phyloP scores from a whole-genome alignment of 2,329 filamentous ascomycete species.

The Diaporthe citriasiana region DNA sequence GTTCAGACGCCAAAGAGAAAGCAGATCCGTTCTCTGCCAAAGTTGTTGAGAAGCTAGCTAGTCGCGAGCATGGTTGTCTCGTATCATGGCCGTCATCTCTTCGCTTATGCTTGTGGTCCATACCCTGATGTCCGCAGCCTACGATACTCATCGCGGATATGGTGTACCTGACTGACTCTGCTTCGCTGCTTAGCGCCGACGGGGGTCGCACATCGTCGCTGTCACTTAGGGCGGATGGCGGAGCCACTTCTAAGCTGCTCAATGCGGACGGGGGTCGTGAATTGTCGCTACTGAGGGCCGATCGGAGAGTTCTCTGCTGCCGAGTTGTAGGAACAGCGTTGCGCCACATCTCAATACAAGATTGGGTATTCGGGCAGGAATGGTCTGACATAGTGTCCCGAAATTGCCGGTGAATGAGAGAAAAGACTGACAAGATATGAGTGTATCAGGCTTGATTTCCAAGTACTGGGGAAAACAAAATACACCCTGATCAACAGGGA shows the following conservation, averaged over 20 bases:
- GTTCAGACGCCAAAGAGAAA: neutral
- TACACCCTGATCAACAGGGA: slow-evolving; percentile 1
- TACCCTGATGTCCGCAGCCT: neutral
- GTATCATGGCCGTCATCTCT: neutral
- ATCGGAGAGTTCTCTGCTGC: neutral
- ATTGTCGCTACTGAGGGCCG: neutral
- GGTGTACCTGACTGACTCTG: neutral
- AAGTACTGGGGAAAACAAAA: neutral
- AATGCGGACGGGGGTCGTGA: neutral
- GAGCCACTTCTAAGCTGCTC: neutral
- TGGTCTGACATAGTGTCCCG: neutral
- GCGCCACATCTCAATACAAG: neutral
- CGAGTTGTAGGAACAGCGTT: neutral
- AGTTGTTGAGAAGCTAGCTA: neutral
- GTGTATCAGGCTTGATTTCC: neutral
- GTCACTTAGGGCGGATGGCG: neutral
- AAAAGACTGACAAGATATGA: neutral
- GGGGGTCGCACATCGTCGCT: neutral
- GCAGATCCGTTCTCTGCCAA: neutral
- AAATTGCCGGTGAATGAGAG: neutral
- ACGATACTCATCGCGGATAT: neutral
- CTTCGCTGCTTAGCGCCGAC: neutral
- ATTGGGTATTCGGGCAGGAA: no score
- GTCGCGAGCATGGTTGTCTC: neutral
- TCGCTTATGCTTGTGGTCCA: neutral